Conservation (phyloP, 495 filamentous ascomycete genomes). For the Podospora pseudocomata region DNA sequence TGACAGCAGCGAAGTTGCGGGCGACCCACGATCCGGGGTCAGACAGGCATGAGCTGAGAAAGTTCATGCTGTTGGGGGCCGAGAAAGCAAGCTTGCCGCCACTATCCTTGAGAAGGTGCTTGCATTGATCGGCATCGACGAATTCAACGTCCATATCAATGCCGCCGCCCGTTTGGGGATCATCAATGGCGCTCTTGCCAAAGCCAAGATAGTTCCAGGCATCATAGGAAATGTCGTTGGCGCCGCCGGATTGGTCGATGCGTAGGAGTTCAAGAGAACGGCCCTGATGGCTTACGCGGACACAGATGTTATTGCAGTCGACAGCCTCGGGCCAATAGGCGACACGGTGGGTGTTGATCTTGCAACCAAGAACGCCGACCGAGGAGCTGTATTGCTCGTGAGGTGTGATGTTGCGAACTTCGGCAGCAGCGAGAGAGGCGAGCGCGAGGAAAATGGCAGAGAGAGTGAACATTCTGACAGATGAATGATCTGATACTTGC, state of each 20-base stretch:
- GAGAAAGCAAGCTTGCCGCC: conserved; percentile 37
- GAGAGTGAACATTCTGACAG: not conserved
- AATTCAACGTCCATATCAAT: conserved; percentile 35
- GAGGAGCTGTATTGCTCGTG: conserved; percentile 44
- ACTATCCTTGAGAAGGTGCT: conserved; percentile 25
- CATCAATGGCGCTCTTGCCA: conserved; percentile 31
- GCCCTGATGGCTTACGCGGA: conserved; percentile 33
- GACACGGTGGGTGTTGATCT: conserved; percentile 41
- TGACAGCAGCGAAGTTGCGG: conserved; percentile 36
- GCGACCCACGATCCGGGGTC: conserved; percentile 36
- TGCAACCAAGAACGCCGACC: conserved; percentile 45
- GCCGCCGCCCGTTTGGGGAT: conserved; percentile 34
- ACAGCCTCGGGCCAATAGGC: conserved; percentile 42
- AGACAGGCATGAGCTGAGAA: conserved; percentile 35
- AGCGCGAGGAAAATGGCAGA: not conserved
- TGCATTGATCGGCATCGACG: conserved; percentile 34
- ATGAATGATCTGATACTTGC: not conserved
- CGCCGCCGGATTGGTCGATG: conserved; percentile 42
- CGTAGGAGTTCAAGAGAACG: conserved; percentile 41
- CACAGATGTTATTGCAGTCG: conserved; percentile 45
- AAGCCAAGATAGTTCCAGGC: conserved; percentile 44
- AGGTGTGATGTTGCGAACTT: conserved; percentile 33
- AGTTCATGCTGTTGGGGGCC: conserved; percentile 45
- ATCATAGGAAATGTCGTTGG: conserved; percentile 43
- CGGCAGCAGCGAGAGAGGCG: conserved; percentile 2